Conservation (phyloP, 169 alveolate species). For the Babesia ovata region DNA sequence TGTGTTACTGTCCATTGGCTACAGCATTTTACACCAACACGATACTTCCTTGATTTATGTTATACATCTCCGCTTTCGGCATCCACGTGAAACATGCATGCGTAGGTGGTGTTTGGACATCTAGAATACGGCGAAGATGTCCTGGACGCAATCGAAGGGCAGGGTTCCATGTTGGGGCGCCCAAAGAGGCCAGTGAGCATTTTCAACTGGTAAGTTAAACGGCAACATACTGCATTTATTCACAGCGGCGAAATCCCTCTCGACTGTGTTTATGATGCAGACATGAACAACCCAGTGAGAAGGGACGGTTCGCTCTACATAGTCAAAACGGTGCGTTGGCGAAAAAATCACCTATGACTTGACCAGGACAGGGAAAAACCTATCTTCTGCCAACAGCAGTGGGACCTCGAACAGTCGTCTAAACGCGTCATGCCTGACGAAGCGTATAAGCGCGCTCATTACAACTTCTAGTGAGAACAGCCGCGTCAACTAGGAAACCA, state of each 20-base stretch:
- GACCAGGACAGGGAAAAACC: slow-evolving; percentile 63
- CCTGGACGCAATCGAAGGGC: slow-evolving; percentile 75
- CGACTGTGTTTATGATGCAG: slow-evolving; percentile 61
- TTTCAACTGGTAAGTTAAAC: slow-evolving; percentile 72
- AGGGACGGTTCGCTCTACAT: slow-evolving; percentile 41
- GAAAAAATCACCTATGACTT: neutral
- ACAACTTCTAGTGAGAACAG: slow-evolving; percentile 29
- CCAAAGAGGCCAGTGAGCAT: slow-evolving; percentile 78
- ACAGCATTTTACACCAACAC: neutral
- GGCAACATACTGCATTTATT: neutral
- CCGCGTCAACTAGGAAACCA: no score
- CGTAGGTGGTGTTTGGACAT: slow-evolving; percentile 84
- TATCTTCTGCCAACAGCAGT: slow-evolving; percentile 29
- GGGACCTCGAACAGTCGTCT: slow-evolving; percentile 55
- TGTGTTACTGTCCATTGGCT: no score
- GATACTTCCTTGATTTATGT: neutral
- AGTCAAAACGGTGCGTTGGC: slow-evolving; percentile 51
- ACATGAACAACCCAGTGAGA: slow-evolving; percentile 38
- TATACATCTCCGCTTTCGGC: neutral
- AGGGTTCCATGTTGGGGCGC: slow-evolving; percentile 78
- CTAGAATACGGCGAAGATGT: slow-evolving; percentile 80
- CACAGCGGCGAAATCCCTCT: slow-evolving; percentile 69
- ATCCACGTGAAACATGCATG: neutral
- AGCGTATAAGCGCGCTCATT: slow-evolving; percentile 67
- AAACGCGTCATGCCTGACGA: slow-evolving; percentile 66